Percentiles rank a stretch among this genome's conserved stretches.
These are phyloP conservation scores for Diaporthe australafricana DNA, from an alignment of 2,329 filamentous ascomycete genomes.

Conservation along the genomic window DNA sequence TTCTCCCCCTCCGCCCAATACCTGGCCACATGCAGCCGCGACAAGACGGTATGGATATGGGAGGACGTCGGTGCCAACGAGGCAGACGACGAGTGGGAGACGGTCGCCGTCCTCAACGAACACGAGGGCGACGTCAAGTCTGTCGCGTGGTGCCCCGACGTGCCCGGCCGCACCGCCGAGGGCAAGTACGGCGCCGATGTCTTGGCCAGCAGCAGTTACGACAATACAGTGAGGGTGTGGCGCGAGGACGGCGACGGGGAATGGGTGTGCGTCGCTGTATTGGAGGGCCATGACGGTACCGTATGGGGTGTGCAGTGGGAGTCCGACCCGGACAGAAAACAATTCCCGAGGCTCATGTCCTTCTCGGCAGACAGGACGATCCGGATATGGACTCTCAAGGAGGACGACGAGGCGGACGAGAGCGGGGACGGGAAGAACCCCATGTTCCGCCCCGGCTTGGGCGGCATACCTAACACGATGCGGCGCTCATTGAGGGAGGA, in stretches of 20 bases:
- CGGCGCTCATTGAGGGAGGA: conserved; percentile 81
- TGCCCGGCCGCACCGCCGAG: conserved; percentile 58
- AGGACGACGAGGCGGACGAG: conserved; percentile 60
- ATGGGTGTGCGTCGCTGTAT: conserved; percentile 88
- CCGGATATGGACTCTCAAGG: conserved; percentile 79
- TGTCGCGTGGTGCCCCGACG: conserved; percentile 88
- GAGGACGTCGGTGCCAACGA: conserved; percentile 82
- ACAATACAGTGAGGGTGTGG: conserved; percentile 91
- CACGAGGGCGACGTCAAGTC: conserved; percentile 96
- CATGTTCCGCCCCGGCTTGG: conserved; percentile 55
- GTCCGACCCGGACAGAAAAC: conserved; percentile 52
- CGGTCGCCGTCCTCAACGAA: conserved; percentile 92
- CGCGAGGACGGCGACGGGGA: conserved; percentile 88
- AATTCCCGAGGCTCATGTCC: conserved; percentile 76
- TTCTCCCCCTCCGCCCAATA: conserved; percentile 81
- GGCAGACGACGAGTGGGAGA: conserved; percentile 96
- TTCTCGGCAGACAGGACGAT: conserved; percentile 87
- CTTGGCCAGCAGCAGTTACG: conserved; percentile 92
- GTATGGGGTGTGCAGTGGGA: conserved; percentile 91
- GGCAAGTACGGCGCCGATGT: conserved; percentile 73
- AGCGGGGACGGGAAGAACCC: conserved; percentile 40
- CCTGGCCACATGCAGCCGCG: conserved; percentile 89
- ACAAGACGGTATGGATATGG: conserved; percentile 99
- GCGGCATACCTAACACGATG: conserved; percentile 89
- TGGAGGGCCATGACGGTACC: conserved; percentile 85